phyloP scores from a whole-genome alignment of 345 rosid species.

The Corchorus capsularis region DNA sequence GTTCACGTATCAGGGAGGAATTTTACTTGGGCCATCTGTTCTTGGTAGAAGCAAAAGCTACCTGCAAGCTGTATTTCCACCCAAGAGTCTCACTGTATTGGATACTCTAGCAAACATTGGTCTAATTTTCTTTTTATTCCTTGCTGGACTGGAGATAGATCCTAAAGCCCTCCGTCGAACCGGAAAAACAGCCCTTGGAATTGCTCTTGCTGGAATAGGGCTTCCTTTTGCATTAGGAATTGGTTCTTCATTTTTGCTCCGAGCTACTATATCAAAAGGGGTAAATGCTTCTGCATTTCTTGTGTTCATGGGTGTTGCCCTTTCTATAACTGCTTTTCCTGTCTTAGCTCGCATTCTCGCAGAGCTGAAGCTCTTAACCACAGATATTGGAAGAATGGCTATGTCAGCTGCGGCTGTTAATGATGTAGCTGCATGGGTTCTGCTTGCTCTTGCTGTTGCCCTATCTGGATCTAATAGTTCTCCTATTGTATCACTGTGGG shows the following conservation, averaged over 20 bases:
- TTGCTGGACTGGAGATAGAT: conserved; percentile 73
- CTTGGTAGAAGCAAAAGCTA: conserved; percentile 57
- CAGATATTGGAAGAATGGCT: conserved; percentile 72
- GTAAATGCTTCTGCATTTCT: conserved; percentile 46
- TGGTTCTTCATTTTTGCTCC: conserved; percentile 55
- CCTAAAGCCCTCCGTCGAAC: conserved; percentile 52
- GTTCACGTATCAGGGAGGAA: conserved; percentile 53
- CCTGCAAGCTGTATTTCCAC: conserved; percentile 55
- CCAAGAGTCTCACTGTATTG: conserved; percentile 58
- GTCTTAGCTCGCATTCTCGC: conserved; percentile 86
- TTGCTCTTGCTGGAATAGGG: conserved; percentile 65
- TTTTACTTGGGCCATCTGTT: conserved; percentile 78
- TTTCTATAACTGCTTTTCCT: conserved; percentile 80
- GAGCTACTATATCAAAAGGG: conserved; percentile 22
- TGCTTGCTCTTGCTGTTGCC: conserved; percentile 80
- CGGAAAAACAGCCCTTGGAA: conserved; percentile 60
- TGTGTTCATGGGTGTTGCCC: conserved; percentile 83
- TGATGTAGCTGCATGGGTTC: conserved; percentile 80
- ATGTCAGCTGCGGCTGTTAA: conserved; percentile 83
- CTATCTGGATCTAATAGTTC: conserved; percentile 52
- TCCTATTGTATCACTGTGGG: conserved; percentile 70
- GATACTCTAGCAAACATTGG: conserved; percentile 80
- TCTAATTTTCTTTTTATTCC: conserved; percentile 70
- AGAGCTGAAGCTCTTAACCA: conserved; percentile 79
- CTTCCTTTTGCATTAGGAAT: conserved; percentile 70